A percentile compares a stretch with the other conserved stretches of the same genome.
These are phyloP conservation scores for Talaromyces sp. DNA, from an alignment of 2,329 filamentous ascomycete genomes.

Conservation along the genomic window DNA sequence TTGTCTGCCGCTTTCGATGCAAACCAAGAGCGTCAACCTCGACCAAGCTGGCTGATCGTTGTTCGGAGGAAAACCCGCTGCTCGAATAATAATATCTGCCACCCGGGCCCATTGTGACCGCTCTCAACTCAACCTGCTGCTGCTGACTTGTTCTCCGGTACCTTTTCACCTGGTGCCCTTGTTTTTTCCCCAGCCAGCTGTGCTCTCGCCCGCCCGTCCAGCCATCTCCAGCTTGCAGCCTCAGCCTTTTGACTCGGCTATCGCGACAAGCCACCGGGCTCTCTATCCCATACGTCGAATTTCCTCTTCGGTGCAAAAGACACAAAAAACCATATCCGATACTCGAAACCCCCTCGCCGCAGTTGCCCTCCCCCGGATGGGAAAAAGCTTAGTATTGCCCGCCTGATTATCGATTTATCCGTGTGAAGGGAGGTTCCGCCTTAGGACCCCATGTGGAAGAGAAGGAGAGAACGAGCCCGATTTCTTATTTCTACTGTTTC, in stretches of 20 bases:
- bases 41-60: constrained; percentile 14
- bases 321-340: neutral
- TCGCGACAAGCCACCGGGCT: neutral
- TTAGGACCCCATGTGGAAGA: constrained; percentile 45
- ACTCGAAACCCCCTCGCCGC: neutral
- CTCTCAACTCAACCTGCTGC: neutral
- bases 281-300: neutral
- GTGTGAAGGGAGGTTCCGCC: constrained; percentile 26
- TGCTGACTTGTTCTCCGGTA: neutral
- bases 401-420: constrained; percentile 5
- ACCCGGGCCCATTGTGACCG: neutral
- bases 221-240: neutral
- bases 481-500: constrained; percentile 30
- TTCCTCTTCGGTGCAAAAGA: neutral
- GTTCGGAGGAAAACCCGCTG: constrained; percentile 19
- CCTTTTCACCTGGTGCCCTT: neutral
- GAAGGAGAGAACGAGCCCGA: constrained; percentile 43
- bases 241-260: neutral
- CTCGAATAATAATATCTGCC: neutral
- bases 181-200: neutral
- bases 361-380: constrained; percentile 2
- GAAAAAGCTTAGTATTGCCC: constrained; percentile 9
- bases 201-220: neutral
- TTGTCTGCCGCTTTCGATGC: constrained; percentile 35
- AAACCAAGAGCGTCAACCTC: constrained; percentile 27